Percentiles rank a stretch among this genome's conserved stretches.
These are phyloP conservation scores for Erythrobasidium yunnanense DNA, from an alignment of 768 basidiomycete genomes.

Conservation along the genomic window DNA sequence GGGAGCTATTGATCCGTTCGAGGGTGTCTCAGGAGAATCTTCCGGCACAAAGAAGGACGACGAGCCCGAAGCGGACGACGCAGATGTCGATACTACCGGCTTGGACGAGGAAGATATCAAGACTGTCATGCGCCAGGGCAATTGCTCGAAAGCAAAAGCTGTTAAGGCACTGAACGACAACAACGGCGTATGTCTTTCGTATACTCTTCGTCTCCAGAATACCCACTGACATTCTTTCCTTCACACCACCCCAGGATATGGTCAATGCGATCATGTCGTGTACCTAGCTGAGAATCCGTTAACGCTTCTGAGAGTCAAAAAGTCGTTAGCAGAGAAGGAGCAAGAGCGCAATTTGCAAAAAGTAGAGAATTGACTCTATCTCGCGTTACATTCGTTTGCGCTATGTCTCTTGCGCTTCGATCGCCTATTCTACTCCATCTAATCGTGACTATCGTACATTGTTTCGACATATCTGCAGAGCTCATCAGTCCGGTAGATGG, in stretches of 20 bases:
- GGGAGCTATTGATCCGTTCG: conserved; percentile 15
- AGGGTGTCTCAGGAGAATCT: conserved; percentile 54
- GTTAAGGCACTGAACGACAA: conserved; percentile 80
- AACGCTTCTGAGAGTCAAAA: too few relatives aligned
- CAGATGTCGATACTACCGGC: conserved; percentile 69
- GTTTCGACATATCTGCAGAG: too few relatives aligned
- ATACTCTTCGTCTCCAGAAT: conserved; percentile 53
- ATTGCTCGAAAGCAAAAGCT: conserved; percentile 82
- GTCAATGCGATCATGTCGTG: conserved; percentile 20
- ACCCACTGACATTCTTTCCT: neutral
- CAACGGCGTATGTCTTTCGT: conserved; percentile 67
- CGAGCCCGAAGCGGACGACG: conserved; percentile 55
- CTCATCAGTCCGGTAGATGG: too few relatives aligned
- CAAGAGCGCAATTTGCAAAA: too few relatives aligned
- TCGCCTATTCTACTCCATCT: too few relatives aligned
- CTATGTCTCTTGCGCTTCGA: too few relatives aligned
- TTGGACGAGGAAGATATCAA: conserved; percentile 75
- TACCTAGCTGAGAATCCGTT: too few relatives aligned
- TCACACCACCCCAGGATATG: neutral
- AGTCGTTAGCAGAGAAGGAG: too few relatives aligned
- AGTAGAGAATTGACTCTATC: too few relatives aligned
- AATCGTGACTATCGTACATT: too few relatives aligned
- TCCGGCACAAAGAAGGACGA: conserved; percentile 39
- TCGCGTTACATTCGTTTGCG: too few relatives aligned
- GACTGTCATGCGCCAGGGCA: conserved; percentile 72